A percentile compares a stretch with the other conserved stretches of the same genome.
Evolutionary conservation across 257 asterid genomes (phyloP).

Genomic region (Ehretia macrophylla): DNA sequence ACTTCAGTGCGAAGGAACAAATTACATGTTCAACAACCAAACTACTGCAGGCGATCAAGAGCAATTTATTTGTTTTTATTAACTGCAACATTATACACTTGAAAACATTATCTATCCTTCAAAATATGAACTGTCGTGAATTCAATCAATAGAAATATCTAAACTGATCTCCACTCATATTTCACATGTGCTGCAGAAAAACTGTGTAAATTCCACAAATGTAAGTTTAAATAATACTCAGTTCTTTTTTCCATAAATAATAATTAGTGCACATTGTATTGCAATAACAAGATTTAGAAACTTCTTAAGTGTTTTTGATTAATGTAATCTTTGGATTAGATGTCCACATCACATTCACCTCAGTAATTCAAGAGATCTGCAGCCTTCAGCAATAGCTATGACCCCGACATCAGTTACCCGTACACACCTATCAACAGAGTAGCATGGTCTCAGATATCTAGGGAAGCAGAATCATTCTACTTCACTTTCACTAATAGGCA

Average conservation of each 20-base stretch:
- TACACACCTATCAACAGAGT: constrained; percentile 59
- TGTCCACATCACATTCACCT: constrained; percentile 41
- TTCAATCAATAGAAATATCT: no score
- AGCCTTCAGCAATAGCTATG: constrained; percentile 65
- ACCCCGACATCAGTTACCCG: constrained; percentile 73
- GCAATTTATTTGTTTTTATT: no score
- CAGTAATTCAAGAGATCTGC: constrained; percentile 70
- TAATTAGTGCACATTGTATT: background rate
- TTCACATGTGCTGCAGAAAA: no score
- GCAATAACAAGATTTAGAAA: background rate
- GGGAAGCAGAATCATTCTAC: background rate
- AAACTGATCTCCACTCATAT: no score
- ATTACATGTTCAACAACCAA: background rate
- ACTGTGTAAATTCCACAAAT: no score
- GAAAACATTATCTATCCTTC: no score
- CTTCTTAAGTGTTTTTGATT: background rate
- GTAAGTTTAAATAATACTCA: no score
- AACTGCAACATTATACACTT: no score
- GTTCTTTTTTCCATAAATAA: no score
- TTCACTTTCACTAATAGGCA: no score
- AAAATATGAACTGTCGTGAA: no score
- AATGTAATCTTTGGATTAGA: background rate
- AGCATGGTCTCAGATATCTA: constrained; percentile 14
- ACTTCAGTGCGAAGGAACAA: background rate
- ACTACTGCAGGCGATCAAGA: no score